Base-by-base conservation (phyloP, 2,329 filamentous ascomycete species). In the Botryotinia globosa region DNA sequence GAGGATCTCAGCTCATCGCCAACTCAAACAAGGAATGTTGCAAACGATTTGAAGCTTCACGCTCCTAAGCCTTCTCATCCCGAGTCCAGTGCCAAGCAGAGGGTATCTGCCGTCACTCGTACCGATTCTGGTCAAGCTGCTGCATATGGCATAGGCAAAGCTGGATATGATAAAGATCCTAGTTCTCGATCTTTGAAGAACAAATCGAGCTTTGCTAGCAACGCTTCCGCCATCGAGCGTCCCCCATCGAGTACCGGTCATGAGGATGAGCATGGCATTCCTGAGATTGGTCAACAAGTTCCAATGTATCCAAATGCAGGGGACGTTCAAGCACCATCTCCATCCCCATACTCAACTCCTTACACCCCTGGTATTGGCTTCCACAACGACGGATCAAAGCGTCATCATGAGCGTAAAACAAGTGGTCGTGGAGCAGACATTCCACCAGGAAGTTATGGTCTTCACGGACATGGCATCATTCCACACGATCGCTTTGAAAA, bases 281-380 rank as follows among this genome's bases (percentile, higher is more conserved):
- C 94, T 3, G 93, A 97, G 80, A 96, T 98, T 77, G 95, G 95
- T 65, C 89, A 93, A 79, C 92, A 94, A 80, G 95, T 99, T 56
- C 96, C 96, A 67, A 96, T 99, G 93, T 92, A 96, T 80, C 92
- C 91, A 70, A 89, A 96, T 81, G 93, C 96, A 61, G 96, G 96
- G 74, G 95, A 98, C 81, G 96, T 98, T 16, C 96, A 99, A 83
- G 96, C 96, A 22, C 96, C 96, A 3, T 96, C 94, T 3, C 94
- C 94, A 1, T 88, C 90, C 3, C 91, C 90, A 14, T 77, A 76
- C 64, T 59, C 74, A 10, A 75, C 76, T 37, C 77, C 76, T 32
- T 79, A 75, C 68, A 66, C 75, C 29, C 72, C 76, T 44, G 80
- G 80, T 18, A 82, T 87, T 78, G 86, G 85, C 48, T 88, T 86